A percentile compares a stretch with the other conserved stretches of the same genome.
Evolutionary conservation across 495 filamentous ascomycete genomes (phyloP).

Genomic region (Neurospora discreta): DNA sequence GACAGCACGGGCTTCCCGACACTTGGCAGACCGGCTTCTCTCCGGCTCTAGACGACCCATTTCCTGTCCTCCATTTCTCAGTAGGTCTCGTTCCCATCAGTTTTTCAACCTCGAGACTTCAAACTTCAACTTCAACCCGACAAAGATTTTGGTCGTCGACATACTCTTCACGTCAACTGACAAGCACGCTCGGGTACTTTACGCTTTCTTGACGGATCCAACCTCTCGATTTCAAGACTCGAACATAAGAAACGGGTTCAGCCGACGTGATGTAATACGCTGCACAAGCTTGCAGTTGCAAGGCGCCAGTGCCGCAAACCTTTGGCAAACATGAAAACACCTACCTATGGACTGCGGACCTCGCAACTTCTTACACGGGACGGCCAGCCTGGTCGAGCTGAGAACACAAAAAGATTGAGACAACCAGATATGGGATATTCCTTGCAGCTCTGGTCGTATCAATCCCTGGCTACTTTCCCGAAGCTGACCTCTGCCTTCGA

Average conservation of each 20-base stretch:
- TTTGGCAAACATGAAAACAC: not conserved
- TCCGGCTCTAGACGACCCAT: not conserved
- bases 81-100: not conserved
- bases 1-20: not conserved
- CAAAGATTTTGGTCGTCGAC: not conserved
- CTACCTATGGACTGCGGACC: not conserved
- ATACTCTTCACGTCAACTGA: not conserved
- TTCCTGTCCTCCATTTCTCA: not conserved
- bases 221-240: not conserved
- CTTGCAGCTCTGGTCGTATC: not conserved
- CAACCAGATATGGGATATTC: not conserved
- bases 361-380: not conserved
- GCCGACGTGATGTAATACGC: slow-evolving; percentile 1
- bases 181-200: not conserved
- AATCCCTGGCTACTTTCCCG: not conserved
- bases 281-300: slow-evolving; percentile 1
- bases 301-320: not conserved
- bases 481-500: not conserved
- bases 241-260: not conserved
- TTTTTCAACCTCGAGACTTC: not conserved
- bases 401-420: not conserved
- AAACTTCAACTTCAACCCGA: not conserved
- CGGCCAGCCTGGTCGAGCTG: not conserved
- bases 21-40: not conserved
- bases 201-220: not conserved